These are phyloP conservation scores for Chlorella sp. DNA, from an alignment of 139 green algal genomes.

Conservation along the genomic window DNA sequence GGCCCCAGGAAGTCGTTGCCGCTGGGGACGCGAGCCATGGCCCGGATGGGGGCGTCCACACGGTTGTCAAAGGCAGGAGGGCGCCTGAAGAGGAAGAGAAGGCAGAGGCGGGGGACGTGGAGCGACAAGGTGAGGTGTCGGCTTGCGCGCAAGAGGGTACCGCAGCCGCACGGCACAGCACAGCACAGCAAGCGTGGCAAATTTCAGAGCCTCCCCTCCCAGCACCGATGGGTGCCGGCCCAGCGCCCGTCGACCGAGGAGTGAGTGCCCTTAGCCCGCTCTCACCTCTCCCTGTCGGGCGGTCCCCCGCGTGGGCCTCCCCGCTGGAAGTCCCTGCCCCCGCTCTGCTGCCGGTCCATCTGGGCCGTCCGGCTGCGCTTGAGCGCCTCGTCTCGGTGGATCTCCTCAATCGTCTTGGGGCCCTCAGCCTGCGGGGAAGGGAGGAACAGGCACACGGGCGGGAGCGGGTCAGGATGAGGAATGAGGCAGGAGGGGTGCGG, in stretches of 20 bases:
- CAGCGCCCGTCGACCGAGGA: no score
- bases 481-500: not conserved
- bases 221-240: no score
- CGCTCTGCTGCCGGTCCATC: conserved; percentile 41
- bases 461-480: not conserved
- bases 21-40: conserved; percentile 41
- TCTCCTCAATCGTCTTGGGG: conserved; percentile 90
- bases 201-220: no score
- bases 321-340: conserved; percentile 11
- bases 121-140: not conserved
- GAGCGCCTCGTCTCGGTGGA: conserved; percentile 65
- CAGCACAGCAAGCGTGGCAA: no score
- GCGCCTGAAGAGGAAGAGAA: not conserved
- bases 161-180: no score
- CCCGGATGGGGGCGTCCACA: conserved; percentile 54
- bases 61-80: conserved; percentile 44
- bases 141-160: no score
- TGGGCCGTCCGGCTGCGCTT: conserved; percentile 35
- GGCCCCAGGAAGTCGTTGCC: conserved; percentile 39
- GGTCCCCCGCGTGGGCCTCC: conserved; percentile 17
- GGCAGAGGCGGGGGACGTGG: not conserved
- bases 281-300: conserved; percentile 5
- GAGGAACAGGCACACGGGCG: no score
- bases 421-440: conserved; percentile 72
- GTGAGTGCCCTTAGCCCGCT: not conserved